Conservation (phyloP, 805 yeast genomes). For the Schwanniomyces sp. region DNA sequence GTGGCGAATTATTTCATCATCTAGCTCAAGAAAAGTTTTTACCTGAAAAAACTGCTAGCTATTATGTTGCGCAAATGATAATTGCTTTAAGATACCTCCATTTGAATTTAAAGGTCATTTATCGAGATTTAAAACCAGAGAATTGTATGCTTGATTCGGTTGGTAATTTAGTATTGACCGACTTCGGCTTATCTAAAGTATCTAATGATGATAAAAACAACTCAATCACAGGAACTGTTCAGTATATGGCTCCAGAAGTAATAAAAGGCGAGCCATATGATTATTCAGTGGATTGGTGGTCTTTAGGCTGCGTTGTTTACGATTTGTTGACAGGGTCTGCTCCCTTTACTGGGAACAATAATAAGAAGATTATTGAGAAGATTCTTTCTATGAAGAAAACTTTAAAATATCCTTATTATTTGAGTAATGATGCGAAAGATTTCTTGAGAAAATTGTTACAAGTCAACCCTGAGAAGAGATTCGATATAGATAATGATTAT, state of each 20-base stretch:
- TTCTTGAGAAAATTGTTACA: conserved; percentile 37
- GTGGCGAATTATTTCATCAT: conserved; percentile 47
- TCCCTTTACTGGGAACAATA: conserved; percentile 44
- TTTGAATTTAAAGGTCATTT: conserved; percentile 35
- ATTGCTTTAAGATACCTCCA: conserved; percentile 42
- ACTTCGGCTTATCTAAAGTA: conserved; percentile 45
- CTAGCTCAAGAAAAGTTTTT: conserved; percentile 26
- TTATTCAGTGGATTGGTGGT: conserved; percentile 49
- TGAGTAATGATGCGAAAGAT: conserved; percentile 43
- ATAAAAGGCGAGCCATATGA: conserved; percentile 40
- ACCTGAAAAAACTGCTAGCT: conserved; percentile 37
- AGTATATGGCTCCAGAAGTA: conserved; percentile 51
- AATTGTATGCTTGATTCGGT: conserved; percentile 43
- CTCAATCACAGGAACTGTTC: conserved; percentile 46
- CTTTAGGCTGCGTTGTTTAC: conserved; percentile 43
- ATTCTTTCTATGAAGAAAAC: conserved; percentile 32
- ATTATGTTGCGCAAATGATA: conserved; percentile 43
- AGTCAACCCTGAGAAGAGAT: conserved; percentile 35
- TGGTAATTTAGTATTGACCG: conserved; percentile 45
- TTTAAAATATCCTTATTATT: conserved; percentile 39
- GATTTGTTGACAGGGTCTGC: conserved; percentile 46
- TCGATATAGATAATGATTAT: conserved; percentile 36
- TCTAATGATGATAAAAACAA: conserved; percentile 18
- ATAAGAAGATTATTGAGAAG: conserved; percentile 39
- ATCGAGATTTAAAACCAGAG: conserved; percentile 46